These are phyloP conservation scores for Cyberlindnera maritima DNA, from an alignment of 805 yeast genomes.

Conservation along the genomic window DNA sequence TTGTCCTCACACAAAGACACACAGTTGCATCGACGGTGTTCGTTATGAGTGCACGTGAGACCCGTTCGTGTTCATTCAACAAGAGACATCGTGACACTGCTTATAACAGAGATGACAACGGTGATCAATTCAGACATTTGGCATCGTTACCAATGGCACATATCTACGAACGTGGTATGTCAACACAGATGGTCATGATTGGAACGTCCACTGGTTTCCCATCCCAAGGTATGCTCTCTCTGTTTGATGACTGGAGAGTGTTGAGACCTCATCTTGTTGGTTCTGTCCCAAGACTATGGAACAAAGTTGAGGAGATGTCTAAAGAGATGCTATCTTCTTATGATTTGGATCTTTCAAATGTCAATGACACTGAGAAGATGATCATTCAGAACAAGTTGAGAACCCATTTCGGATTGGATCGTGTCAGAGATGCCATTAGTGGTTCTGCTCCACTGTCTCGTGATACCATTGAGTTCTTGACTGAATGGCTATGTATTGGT, in stretches of 20 bases:
- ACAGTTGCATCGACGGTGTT: slow-evolving; percentile 37
- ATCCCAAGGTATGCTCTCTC: slow-evolving; percentile 40
- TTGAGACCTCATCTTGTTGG: slow-evolving; percentile 44
- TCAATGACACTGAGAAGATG: slow-evolving; percentile 31
- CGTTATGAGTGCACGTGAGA: slow-evolving; percentile 2
- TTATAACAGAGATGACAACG: slow-evolving; percentile 14
- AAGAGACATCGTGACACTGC: slow-evolving; percentile 4
- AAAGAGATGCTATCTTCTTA: slow-evolving; percentile 30
- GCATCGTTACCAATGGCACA: slow-evolving; percentile 57
- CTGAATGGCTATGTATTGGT: slow-evolving; percentile 46
- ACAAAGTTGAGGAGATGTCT: slow-evolving; percentile 48
- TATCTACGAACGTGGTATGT: slow-evolving; percentile 38
- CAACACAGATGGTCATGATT: slow-evolving; percentile 32
- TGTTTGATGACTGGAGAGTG: slow-evolving; percentile 47
- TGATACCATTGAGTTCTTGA: slow-evolving; percentile 51
- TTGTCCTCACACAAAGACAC: slow-evolving; percentile 43
- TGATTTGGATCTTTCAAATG: background rate
- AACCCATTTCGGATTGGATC: slow-evolving; percentile 38
- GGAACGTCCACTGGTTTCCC: slow-evolving; percentile 37
- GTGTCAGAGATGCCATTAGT: slow-evolving; percentile 28
- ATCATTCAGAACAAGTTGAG: slow-evolving; percentile 27
- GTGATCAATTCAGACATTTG: slow-evolving; percentile 31
- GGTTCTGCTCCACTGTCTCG: slow-evolving; percentile 65
- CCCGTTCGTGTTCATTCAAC: slow-evolving; percentile 2
- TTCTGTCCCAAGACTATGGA: slow-evolving; percentile 54